phyloP scores from a whole-genome alignment of 768 basidiomycete species.

The Boletales sp. region DNA sequence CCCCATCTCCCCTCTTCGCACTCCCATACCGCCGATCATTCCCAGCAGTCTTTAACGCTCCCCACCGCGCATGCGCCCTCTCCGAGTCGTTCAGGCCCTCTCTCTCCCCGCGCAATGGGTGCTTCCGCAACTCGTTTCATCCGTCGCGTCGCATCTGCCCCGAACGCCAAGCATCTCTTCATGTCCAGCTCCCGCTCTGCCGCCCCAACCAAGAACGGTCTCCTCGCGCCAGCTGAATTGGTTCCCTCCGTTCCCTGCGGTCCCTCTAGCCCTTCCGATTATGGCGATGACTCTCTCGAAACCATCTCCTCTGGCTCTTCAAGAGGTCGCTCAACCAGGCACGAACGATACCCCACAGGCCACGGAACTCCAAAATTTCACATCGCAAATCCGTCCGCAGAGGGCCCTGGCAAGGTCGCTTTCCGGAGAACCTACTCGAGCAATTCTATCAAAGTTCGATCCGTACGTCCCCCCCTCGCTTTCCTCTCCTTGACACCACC shows the following conservation, averaged over 20 bases:
- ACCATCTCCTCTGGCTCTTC: conserved; percentile 78
- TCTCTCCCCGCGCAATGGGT: conserved; percentile 67
- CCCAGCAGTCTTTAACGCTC: conserved; percentile 41
- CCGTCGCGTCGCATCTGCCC: conserved; percentile 92
- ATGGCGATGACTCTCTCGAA: conserved; percentile 70
- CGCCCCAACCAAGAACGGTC: conserved; percentile 69
- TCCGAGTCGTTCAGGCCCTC: conserved; percentile 42
- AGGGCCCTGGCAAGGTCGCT: conserved; percentile 59
- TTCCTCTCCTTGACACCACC: not conserved
- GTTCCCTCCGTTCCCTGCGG: conserved; percentile 54
- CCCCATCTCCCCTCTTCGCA: conserved; percentile 33
- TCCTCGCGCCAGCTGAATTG: conserved; percentile 66
- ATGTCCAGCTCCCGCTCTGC: conserved; percentile 53
- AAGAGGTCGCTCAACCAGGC: conserved; percentile 45
- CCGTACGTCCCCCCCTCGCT: conserved; percentile 46
- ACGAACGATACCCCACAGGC: conserved; percentile 29
- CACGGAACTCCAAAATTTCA: conserved; percentile 38
- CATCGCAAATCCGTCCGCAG: conserved; percentile 41
- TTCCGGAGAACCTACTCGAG: conserved; percentile 96
- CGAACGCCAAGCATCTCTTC: conserved; percentile 93
- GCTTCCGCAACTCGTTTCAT: conserved; percentile 85
- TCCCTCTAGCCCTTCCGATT: conserved; percentile 47
- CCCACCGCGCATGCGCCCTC: conserved; percentile 27
- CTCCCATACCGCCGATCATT: conserved; percentile 28
- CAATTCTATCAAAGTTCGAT: conserved; percentile 92